Evolutionary conservation across 2,329 filamentous ascomycete genomes (phyloP).

Genomic region (Rutstroemia sp.): DNA sequence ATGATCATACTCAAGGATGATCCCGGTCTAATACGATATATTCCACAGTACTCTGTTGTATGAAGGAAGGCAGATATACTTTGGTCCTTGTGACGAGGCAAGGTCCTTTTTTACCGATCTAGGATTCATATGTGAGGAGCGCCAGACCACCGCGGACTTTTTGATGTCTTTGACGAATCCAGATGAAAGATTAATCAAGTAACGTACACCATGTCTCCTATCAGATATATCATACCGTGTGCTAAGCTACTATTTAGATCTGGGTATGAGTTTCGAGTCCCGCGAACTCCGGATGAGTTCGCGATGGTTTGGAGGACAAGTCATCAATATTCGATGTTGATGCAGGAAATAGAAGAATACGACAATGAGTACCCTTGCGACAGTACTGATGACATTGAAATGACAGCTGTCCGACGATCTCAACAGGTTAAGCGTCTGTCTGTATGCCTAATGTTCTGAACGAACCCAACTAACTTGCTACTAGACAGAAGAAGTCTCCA

Average conservation of each 20-base stretch:
- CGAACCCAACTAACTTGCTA: not conserved
- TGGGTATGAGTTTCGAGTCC: slow-evolving; percentile 55
- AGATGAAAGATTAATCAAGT: slow-evolving; percentile 26
- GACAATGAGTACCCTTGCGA: slow-evolving; percentile 31
- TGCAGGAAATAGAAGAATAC: slow-evolving; percentile 31
- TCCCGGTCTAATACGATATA: not conserved
- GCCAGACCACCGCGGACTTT: slow-evolving; percentile 54
- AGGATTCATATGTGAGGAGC: slow-evolving; percentile 64
- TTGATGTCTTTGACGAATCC: slow-evolving; percentile 66
- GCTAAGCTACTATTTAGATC: slow-evolving; percentile 30
- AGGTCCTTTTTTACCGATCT: slow-evolving; percentile 63
- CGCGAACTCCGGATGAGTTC: slow-evolving; percentile 65
- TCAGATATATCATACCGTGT: slow-evolving; percentile 24
- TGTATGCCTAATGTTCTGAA: not conserved
- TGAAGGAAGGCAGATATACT: slow-evolving; percentile 51
- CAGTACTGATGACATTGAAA: slow-evolving; percentile 38
- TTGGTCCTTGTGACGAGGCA: slow-evolving; percentile 54
- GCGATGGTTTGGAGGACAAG: slow-evolving; percentile 45
- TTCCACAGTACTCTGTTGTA: not conserved
- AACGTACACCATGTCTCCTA: not conserved
- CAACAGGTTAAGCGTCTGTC: slow-evolving; percentile 20
- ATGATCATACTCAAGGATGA: not conserved
- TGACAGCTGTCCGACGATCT: slow-evolving; percentile 34
- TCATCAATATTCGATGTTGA: slow-evolving; percentile 34
- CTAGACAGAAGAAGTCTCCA: slow-evolving; percentile 57